Conservation (phyloP, 2,329 filamentous ascomycete species). For the Lojkania enalia region DNA sequence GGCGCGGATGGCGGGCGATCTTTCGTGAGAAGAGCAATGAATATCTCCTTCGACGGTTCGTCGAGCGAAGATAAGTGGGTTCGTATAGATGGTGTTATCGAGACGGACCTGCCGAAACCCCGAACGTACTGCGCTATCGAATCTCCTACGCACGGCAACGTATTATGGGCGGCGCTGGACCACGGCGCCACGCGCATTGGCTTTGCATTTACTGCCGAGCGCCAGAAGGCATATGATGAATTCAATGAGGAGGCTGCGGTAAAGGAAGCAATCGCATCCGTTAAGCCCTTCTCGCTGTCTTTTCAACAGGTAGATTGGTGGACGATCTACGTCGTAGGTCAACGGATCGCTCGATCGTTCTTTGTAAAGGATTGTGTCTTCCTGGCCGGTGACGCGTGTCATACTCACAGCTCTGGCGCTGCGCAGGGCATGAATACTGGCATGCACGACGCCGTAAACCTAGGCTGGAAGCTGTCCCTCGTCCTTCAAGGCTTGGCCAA, state of each 20-base stretch:
- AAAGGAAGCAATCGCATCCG: slow-evolving; percentile 44
- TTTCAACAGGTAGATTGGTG: slow-evolving; percentile 51
- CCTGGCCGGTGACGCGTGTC: slow-evolving; percentile 61
- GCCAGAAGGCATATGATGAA: slow-evolving; percentile 40
- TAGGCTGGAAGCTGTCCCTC: slow-evolving; percentile 59
- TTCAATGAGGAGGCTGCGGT: slow-evolving; percentile 45
- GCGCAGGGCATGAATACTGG: slow-evolving; percentile 64
- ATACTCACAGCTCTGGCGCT: slow-evolving; percentile 59
- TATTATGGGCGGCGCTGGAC: slow-evolving; percentile 59
- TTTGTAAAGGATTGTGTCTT: slow-evolving; percentile 52
- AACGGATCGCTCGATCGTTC: slow-evolving; percentile 44
- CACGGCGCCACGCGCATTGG: slow-evolving; percentile 59
- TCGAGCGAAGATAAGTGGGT: slow-evolving; percentile 58
- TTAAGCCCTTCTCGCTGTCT: slow-evolving; percentile 46
- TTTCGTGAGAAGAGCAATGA: slow-evolving; percentile 52
- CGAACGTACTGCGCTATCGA: slow-evolving; percentile 55
- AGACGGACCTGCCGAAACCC: slow-evolving; percentile 55
- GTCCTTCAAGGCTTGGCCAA: slow-evolving; percentile 47
- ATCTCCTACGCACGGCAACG: slow-evolving; percentile 57
- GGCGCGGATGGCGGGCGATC: slow-evolving; percentile 58
- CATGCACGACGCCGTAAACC: slow-evolving; percentile 58
- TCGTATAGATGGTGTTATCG: slow-evolving; percentile 55
- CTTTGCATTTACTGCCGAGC: slow-evolving; percentile 54
- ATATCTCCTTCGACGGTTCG: slow-evolving; percentile 55
- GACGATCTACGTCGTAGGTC: slow-evolving; percentile 50